Evolutionary conservation across 169 alveolate genomes (phyloP), one percentile per base, ranked within the genome.

Genomic region (Plasmodium vinckei): DNA sequence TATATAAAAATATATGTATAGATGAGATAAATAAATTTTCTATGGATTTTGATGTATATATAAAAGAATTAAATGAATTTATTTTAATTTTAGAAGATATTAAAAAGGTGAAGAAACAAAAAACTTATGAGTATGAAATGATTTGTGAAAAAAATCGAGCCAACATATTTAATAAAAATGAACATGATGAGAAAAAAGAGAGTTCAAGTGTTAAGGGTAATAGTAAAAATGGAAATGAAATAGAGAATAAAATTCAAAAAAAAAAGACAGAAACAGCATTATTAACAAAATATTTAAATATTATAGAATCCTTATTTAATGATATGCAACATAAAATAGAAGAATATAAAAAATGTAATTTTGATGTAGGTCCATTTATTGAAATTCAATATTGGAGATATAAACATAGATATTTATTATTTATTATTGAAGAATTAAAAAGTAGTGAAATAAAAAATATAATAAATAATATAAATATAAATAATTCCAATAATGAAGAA

Each of bases 311-410:
- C 21, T 57, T 86, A 70, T 86, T 86, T 72, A 69, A 69, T 44
- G 87, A 86, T 42, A 86, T 86, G 91, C 82, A 86, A 64, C 25
- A 47, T 13, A 86, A 86, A 70, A 86, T 86, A 33, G 77, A 69
- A 61, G 75, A 70, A 72, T 86, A 86, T 61, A 86, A 63, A 60
- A 70, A 69, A 59, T 68, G 77, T 17, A 86, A 86, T 86, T 44
- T 54, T 10, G 91, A 86, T 53, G 86, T 70, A 25, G 91, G 91
- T 1, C 91, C 91, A 57, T 86, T 69, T 46, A 68, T 86, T 7
- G 91, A 86, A 51, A 86, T 86, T 12, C 91, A 86, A 39, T 86
- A 86, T 56, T 86, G 91, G 91, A 86, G 91, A 64, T 86, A 86
- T 57, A 86, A 86, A 69, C 91, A 86, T 39, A 56, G 91, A 44